Base-by-base conservation (phyloP, 176 grass and related monocot genomes). In the Avena insularis region DNA sequence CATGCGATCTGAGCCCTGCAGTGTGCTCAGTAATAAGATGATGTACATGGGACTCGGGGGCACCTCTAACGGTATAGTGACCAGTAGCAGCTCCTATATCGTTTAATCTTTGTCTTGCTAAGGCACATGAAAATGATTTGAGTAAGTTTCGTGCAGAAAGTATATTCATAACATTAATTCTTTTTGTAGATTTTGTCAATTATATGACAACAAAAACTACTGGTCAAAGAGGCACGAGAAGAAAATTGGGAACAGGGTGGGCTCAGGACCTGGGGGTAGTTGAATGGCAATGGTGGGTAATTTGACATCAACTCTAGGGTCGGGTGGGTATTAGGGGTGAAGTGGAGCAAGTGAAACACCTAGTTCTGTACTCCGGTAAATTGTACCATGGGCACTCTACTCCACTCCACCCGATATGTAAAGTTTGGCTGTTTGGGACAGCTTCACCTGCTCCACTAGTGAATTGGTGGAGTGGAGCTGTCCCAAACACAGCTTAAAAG, bases 151-250 rank as follows among this genome's bases (percentile, higher is more conserved):
- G 15, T n/a, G 3, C 29, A 73, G 57, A 43, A 50, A 29, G 38
- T 53, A 64, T 8, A 16, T 35, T 84, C 51, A 60, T 10, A 46
- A 5, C n/a, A 27, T 67, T 50, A 16, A 72, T n/a, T 80, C 43
- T 64, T 56, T 74, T 38, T 51, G 36, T 20, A 58, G 70, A 60
- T 55, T 36, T 62, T 51, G 71, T 84, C 12, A 10, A 65, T 36
- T 47, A 75, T 73, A 80, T n/a, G 45, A 46, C 45, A 87, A 68
- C 36, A 79, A 84, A 49, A 79, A 53, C 17, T 57, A 47, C 23
- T 29, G 25, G 23, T 27, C 31, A 71, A 29, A 29, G 29, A 29
- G 29, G 29, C 29, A 29, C 29, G 29, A 29, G 29, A 29, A 29
- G 29, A 29, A 29, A 29, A 29, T 29, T 29, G 29, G 29, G 29